Base-by-base conservation (phyloP, 2,329 filamentous ascomycete species). In the Ceratocystis harringtonii region DNA sequence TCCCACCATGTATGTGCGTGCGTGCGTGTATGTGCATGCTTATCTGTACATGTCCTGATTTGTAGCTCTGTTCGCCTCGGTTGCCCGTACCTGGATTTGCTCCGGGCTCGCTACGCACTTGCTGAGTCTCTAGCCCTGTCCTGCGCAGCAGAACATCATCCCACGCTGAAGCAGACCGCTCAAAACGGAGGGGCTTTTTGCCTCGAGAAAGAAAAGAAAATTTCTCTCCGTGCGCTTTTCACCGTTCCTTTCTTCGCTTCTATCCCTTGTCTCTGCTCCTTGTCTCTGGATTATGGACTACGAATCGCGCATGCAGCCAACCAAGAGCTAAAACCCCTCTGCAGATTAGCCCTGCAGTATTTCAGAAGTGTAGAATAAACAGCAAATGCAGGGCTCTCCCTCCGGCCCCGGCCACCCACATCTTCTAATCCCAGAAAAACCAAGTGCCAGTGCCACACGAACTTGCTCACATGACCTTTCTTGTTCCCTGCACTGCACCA, bases 231-330 rank as follows among this genome's bases (percentile, higher is more conserved):
- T 41, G 36, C 36, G 36, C 36, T 50, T 10, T 19, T 22, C 45
- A 50, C 45, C 45, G 36, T 12, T 41, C 36, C 19, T 50, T 22
- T 50, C 45, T 22, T 22, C 45, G n/a, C 22, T 22, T n/a, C 45
- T 12, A 5, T 15, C 45, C n/a, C 45, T 50, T n/a, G 17, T 50
- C 19, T 36, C 32, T 10, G 32, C 6, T 36, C 30, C 30, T 30
- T 30, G 30, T 30, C 36, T 36, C 36, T 41, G 8, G 36, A 12
- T 41, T 10, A 41, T 4, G 10, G 36, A 41, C 36, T 41, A 41
- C 36, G 8, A 12, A 41, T 41, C 12, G 36, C 36, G 19, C 48
- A 68, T 67, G 67, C 68, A 68, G 66, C 65, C 68, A 65, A 62
- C 63, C 65, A 6, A 30, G 25, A 25, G 19, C 48, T 25, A 58